Conservation (phyloP, 495 filamentous ascomycete genomes). For the Penicillium tannophilum region DNA sequence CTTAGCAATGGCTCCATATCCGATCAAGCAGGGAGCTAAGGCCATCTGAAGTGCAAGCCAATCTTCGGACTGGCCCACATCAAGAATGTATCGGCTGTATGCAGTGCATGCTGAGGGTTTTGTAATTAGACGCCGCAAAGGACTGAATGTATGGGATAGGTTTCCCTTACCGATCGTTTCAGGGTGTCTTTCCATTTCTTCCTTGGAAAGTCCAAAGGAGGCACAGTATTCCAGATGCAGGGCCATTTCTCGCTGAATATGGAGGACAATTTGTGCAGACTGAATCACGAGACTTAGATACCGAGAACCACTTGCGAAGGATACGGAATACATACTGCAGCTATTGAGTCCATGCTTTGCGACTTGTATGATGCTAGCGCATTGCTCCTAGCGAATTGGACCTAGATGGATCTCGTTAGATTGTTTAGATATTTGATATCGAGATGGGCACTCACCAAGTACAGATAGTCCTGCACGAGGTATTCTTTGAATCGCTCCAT, state of each 20-base stretch:
- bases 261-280: constrained; percentile 70
- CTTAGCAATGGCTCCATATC: constrained; percentile 77
- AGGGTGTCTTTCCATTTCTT: constrained; percentile 70
- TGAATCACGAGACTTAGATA: constrained; percentile 29
- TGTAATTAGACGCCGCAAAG: constrained; percentile 30
- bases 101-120: constrained; percentile 43
- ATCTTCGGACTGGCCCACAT: constrained; percentile 84
- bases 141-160: background rate
- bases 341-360: constrained; percentile 70
- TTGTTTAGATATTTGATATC: background rate
- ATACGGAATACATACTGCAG: constrained; percentile 46
- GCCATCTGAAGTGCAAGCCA: constrained; percentile 82
- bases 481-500: constrained; percentile 79
- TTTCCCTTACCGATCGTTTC: constrained; percentile 69
- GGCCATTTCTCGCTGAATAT: constrained; percentile 76
- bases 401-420: constrained; percentile 41
- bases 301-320: background rate
- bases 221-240: constrained; percentile 80
- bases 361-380: constrained; percentile 82
- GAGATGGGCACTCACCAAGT: constrained; percentile 59
- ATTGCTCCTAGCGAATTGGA: constrained; percentile 85
- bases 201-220: constrained; percentile 74
- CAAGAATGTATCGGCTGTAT: constrained; percentile 75
- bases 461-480: constrained; percentile 87
- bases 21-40: constrained; percentile 81